phyloP scores from a whole-genome alignment of 768 basidiomycete species.

The Russula brevipes region DNA sequence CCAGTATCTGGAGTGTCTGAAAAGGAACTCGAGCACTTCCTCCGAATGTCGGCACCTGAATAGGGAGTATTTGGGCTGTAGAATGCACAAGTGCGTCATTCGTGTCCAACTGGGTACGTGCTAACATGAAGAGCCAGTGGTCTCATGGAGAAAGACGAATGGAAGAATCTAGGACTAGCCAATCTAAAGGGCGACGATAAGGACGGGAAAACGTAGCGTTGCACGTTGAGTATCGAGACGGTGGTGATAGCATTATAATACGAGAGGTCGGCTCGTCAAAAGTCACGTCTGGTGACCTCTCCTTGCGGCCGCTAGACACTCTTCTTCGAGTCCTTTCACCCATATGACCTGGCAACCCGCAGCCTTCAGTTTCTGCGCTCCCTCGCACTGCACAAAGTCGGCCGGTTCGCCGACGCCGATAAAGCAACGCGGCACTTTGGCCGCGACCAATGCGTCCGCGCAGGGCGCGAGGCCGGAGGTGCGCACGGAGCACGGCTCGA shows the following conservation, averaged over 20 bases:
- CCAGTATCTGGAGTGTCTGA: conserved; percentile 73
- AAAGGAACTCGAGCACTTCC: conserved; percentile 64
- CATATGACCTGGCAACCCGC: conserved; percentile 75
- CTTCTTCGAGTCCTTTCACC: conserved; percentile 65
- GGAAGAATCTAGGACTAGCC: conserved; percentile 75
- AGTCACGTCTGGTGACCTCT: conserved; percentile 38
- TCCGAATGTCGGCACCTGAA: conserved; percentile 69
- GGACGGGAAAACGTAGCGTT: background rate
- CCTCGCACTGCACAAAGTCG: conserved; percentile 93
- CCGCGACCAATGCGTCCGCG: conserved; percentile 72
- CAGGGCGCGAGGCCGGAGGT: conserved; percentile 86
- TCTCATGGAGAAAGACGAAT: conserved; percentile 85
- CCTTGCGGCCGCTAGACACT: conserved; percentile 78
- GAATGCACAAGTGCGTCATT: conserved; percentile 74
- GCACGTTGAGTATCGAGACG: background rate
- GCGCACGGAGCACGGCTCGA: conserved; percentile 92
- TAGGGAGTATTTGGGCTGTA: conserved; percentile 77
- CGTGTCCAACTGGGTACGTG: background rate
- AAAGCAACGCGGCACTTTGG: conserved; percentile 67
- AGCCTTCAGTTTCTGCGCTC: conserved; percentile 62
- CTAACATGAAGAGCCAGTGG: conserved; percentile 44
- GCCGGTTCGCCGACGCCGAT: conserved; percentile 89
- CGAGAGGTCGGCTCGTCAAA: background rate
- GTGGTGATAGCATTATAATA: background rate
- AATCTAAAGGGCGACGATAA: conserved; percentile 13